Conservation (phyloP, 306 rosid genomes). For the Fagus crenata region DNA sequence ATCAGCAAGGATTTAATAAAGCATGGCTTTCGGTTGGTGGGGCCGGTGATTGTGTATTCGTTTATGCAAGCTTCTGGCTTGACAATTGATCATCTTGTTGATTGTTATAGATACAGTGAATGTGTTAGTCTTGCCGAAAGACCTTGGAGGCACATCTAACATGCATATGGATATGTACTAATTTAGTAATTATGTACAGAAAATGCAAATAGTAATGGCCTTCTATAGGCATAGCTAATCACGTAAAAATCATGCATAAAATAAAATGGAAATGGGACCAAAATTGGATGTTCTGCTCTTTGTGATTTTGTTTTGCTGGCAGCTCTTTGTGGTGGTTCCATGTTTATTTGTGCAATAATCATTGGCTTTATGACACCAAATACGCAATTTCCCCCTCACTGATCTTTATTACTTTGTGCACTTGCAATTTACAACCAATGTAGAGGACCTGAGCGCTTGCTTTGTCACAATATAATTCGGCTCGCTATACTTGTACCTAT, state of each 20-base stretch:
- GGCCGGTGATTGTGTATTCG: slow-evolving; percentile 90
- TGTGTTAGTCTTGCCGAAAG: slow-evolving; percentile 94
- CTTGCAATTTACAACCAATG: too few species aligned
- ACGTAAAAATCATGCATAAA: slow-evolving; percentile 1
- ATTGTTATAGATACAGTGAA: slow-evolving; percentile 75
- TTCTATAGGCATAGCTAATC: neutral
- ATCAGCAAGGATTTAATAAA: slow-evolving; percentile 86
- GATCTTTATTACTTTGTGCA: too few species aligned
- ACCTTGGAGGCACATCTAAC: slow-evolving; percentile 95
- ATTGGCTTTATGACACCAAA: neutral
- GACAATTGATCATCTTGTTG: slow-evolving; percentile 87
- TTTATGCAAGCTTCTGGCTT: slow-evolving; percentile 98
- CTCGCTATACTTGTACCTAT: too few species aligned
- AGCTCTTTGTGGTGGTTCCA: neutral
- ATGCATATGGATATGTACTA: too few species aligned
- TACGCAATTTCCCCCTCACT: too few species aligned
- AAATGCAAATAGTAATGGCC: slow-evolving; percentile 1
- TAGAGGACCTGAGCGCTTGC: too few species aligned
- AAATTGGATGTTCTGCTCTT: neutral
- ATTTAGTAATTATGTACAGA: slow-evolving; percentile 1
- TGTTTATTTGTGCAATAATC: neutral
- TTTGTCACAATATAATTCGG: too few species aligned
- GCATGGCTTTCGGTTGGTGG: slow-evolving; percentile 78
- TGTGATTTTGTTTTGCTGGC: neutral
- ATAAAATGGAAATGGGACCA: neutral